Evolutionary conservation across 2,329 filamentous ascomycete genomes (phyloP).

Genomic region (Talaromyces sp.): DNA sequence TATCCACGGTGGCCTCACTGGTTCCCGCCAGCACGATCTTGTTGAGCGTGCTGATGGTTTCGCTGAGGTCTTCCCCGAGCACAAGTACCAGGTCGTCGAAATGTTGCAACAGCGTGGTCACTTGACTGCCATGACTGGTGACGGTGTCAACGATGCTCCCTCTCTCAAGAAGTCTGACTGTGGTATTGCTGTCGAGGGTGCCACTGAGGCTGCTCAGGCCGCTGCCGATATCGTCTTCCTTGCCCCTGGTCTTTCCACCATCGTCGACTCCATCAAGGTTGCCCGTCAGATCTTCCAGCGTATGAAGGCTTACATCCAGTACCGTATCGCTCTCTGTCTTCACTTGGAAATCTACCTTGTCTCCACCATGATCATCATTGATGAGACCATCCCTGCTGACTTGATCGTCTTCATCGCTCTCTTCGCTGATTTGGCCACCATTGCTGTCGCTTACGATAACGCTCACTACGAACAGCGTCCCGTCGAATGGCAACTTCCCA

Average conservation of each 20-base stretch:
- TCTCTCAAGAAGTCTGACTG: slow-evolving; percentile 68
- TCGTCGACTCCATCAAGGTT: slow-evolving; percentile 66
- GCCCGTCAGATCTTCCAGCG: slow-evolving; percentile 68
- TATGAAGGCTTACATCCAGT: slow-evolving; percentile 70
- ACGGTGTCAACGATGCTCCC: slow-evolving; percentile 67
- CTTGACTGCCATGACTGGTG: slow-evolving; percentile 67
- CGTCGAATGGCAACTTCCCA: slow-evolving; percentile 71
- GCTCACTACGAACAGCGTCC: slow-evolving; percentile 67
- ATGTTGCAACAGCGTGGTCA: slow-evolving; percentile 67
- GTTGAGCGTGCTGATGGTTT: slow-evolving; percentile 68
- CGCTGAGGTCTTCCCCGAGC: slow-evolving; percentile 66
- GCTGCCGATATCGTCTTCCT: slow-evolving; percentile 68
- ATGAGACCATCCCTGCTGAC: slow-evolving; percentile 66
- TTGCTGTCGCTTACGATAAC: slow-evolving; percentile 71
- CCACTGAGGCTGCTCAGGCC: slow-evolving; percentile 65
- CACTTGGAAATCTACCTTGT: slow-evolving; percentile 70
- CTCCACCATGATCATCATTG: slow-evolving; percentile 70
- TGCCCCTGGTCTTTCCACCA: slow-evolving; percentile 65
- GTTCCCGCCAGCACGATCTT: slow-evolving; percentile 67
- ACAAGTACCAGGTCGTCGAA: slow-evolving; percentile 69
- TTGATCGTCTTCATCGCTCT: slow-evolving; percentile 71
- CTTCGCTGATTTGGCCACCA: slow-evolving; percentile 70
- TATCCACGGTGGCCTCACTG: slow-evolving; percentile 66
- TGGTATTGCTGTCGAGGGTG: slow-evolving; percentile 66
- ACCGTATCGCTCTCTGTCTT: slow-evolving; percentile 67